Evolutionary conservation across 1,284 basidiomycete genomes (phyloP).

Genomic region (Fereydounia khargensis): DNA sequence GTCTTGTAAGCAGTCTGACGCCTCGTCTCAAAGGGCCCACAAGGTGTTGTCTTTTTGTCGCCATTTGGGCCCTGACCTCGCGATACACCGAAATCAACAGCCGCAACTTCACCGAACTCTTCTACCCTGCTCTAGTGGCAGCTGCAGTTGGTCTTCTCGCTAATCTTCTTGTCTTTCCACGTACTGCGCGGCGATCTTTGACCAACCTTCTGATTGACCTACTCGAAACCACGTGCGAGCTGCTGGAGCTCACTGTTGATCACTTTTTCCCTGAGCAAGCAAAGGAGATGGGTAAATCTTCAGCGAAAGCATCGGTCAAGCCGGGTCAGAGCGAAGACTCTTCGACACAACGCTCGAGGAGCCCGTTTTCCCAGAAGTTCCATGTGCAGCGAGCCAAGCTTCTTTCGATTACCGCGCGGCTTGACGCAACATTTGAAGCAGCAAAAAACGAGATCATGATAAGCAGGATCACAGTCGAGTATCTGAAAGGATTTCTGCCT

Average conservation of each 20-base stretch:
- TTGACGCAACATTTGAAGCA: constrained; percentile 21
- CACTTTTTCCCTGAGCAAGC: constrained; percentile 21
- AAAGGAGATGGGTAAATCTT: neutral
- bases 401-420: constrained; percentile 1
- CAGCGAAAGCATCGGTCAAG: too few relatives aligned
- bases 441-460: constrained; percentile 35
- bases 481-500: constrained; percentile 11
- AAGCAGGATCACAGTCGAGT: constrained; percentile 21
- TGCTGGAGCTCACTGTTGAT: constrained; percentile 20
- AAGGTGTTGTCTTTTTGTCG: constrained; percentile 33
- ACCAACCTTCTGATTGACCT: constrained; percentile 9
- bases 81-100: constrained; percentile 21
- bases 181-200: constrained; percentile 23
- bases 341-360: neutral
- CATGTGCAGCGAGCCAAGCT: constrained; percentile 6
- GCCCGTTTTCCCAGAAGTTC: constrained; percentile 6
- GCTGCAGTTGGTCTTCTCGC: constrained; percentile 28
- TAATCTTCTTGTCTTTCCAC: constrained; percentile 33
- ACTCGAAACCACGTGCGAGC: constrained; percentile 7
- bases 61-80: constrained; percentile 35
- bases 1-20: constrained; percentile 19
- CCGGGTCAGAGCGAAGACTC: neutral
- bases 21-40: constrained; percentile 39
- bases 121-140: constrained; percentile 37
- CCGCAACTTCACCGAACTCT: constrained; percentile 34